A percentile compares a stretch with the other conserved stretches of the same genome.
These are phyloP conservation scores for Phialocephala subalpina DNA, from an alignment of 2,329 filamentous ascomycete genomes.

Conservation along the genomic window DNA sequence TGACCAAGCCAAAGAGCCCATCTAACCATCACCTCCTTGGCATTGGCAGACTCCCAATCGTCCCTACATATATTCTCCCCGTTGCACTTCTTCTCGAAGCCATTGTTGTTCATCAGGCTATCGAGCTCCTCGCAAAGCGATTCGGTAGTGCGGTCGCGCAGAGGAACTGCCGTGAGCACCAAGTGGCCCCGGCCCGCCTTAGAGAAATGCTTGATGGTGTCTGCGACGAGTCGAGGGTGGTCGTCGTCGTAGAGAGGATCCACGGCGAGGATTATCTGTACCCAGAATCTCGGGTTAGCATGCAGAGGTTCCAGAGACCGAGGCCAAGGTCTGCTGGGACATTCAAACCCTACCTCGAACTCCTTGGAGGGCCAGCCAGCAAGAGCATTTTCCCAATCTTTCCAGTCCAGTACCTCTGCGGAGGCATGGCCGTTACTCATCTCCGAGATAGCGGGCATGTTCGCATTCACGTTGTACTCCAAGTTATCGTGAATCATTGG, in stretches of 20 bases:
- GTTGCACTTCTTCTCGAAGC: background rate
- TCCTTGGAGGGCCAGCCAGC: slow-evolving; percentile 52
- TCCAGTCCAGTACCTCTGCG: slow-evolving; percentile 69
- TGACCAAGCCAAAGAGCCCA: slow-evolving; percentile 3
- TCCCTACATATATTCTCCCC: slow-evolving; percentile 7
- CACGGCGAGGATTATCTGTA: slow-evolving; percentile 78
- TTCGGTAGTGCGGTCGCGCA: slow-evolving; percentile 73
- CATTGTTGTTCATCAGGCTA: background rate
- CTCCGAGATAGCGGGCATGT: slow-evolving; percentile 61
- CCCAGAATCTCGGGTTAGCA: slow-evolving; percentile 1
- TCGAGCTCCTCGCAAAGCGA: slow-evolving; percentile 68
- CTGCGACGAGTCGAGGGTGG: slow-evolving; percentile 78
- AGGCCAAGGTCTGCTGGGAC: too few species aligned
- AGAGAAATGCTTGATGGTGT: slow-evolving; percentile 75
- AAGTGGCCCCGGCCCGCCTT: slow-evolving; percentile 58
- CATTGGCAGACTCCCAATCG: slow-evolving; percentile 2
- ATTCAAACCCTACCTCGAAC: slow-evolving; percentile 45
- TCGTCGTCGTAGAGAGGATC: slow-evolving; percentile 88
- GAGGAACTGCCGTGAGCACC: slow-evolving; percentile 81
- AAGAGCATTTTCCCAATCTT: slow-evolving; percentile 49
- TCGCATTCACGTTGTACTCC: slow-evolving; percentile 73
- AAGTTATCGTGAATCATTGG: slow-evolving; percentile 86
- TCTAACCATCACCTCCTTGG: background rate
- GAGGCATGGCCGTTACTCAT: slow-evolving; percentile 63
- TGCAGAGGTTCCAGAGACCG: background rate